phyloP scores from a whole-genome alignment of 208 protist genomes.

The Leishmania tropica region DNA sequence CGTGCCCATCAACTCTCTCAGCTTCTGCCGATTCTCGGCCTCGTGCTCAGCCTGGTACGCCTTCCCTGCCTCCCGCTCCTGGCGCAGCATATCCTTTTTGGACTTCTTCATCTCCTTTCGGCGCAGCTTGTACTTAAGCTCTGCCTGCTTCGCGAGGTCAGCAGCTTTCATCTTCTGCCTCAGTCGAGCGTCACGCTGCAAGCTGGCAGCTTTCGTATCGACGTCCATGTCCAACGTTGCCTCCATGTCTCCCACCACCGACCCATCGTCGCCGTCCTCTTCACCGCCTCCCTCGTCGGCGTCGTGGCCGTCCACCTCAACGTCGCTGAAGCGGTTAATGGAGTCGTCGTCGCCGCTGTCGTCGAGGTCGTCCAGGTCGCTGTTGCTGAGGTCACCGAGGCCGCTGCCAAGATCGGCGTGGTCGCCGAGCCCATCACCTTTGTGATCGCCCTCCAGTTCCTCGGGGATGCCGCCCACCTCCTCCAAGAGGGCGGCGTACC shows the following conservation, averaged over 20 bases:
- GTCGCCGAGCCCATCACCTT: background rate
- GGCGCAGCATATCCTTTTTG: constrained; percentile 78
- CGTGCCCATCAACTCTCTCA: constrained; percentile 60
- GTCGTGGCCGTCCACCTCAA: constrained; percentile 52
- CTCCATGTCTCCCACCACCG: constrained; percentile 63
- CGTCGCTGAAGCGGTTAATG: constrained; percentile 84
- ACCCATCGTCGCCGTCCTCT: constrained; percentile 17
- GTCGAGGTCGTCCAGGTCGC: constrained; percentile 29
- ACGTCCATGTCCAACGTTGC: constrained; percentile 87
- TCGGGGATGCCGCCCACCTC: constrained; percentile 80
- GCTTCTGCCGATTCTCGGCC: constrained; percentile 53
- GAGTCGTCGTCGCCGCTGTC: constrained; percentile 76
- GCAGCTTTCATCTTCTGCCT: constrained; percentile 67
- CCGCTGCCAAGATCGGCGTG: constrained; percentile 1
- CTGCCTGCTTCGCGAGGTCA: constrained; percentile 64
- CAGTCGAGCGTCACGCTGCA: constrained; percentile 73
- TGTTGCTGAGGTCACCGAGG: background rate
- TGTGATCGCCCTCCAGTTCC: constrained; percentile 28
- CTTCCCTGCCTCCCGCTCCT: constrained; percentile 67
- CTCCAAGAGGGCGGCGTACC: constrained; percentile 83
- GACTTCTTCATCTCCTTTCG: constrained; percentile 87
- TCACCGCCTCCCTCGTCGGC: constrained; percentile 24
- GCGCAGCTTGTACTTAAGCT: constrained; percentile 87
- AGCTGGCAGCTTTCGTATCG: constrained; percentile 58
- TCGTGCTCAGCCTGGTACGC: constrained; percentile 39